Evolutionary conservation across 495 filamentous ascomycete genomes (phyloP).

Genomic region (Podospora australis): DNA sequence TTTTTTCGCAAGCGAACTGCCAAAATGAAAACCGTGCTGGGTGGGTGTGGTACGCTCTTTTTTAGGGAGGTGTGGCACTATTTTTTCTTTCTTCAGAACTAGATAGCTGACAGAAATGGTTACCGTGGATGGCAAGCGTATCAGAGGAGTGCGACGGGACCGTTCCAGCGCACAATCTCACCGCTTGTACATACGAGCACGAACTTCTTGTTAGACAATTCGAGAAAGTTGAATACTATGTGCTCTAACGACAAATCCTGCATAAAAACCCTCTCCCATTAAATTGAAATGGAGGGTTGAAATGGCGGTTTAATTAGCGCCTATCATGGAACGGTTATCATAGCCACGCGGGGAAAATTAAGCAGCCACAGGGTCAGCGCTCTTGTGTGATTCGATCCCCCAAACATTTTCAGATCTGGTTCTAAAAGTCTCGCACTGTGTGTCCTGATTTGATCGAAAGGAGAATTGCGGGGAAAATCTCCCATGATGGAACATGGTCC

Average conservation of each 20-base stretch:
- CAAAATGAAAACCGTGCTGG: constrained; percentile 1
- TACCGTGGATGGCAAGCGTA: too few species aligned
- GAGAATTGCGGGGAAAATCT: constrained; percentile 8
- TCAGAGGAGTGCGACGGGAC: neutral
- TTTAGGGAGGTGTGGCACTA: neutral
- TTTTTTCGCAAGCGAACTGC: neutral
- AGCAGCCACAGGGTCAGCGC: neutral
- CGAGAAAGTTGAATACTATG: too few species aligned
- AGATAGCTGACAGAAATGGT: too few species aligned
- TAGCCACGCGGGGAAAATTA: constrained; percentile 2
- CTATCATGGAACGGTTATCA: neutral
- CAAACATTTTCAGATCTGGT: neutral
- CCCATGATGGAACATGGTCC: neutral
- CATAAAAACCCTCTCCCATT: neutral
- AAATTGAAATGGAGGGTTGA: neutral
- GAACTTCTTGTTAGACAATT: too few species aligned
- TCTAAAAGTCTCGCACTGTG: constrained; percentile 7
- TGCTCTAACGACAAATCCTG: too few species aligned
- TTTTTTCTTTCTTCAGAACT: neutral
- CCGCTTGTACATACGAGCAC: too few species aligned
- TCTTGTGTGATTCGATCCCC: neutral
- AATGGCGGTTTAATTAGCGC: constrained; percentile 8
- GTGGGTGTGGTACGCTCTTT: neutral
- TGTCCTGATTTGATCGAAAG: neutral
- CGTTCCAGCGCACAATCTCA: neutral